phyloP scores from a whole-genome alignment of 2,329 filamentous ascomycete species.

The Paramyrothecium sp. region DNA sequence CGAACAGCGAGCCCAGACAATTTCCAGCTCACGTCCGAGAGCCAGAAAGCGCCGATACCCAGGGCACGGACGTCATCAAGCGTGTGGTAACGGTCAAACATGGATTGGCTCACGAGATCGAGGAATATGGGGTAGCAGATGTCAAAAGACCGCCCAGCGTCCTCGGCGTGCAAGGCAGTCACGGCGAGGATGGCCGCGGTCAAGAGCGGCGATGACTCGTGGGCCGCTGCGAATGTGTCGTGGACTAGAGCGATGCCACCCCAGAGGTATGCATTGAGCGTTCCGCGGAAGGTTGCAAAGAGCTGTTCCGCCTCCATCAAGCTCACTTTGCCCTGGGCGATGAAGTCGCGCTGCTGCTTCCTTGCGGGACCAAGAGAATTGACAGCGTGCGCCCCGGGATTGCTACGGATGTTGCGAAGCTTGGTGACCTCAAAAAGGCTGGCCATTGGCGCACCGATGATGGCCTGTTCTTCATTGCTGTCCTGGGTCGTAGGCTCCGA shows the following conservation, averaged over 20 bases:
- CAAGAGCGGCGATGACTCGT: slow-evolving; percentile 25
- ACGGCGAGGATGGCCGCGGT: slow-evolving; percentile 29
- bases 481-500: slow-evolving; percentile 18
- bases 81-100: slow-evolving; percentile 52
- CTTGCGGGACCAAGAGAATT: slow-evolving; percentile 3
- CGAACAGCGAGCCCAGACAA: slow-evolving; percentile 58
- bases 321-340: slow-evolving; percentile 22
- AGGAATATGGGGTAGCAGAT: slow-evolving; percentile 58
- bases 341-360: slow-evolving; percentile 23
- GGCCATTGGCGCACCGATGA: slow-evolving; percentile 28
- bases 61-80: slow-evolving; percentile 59
- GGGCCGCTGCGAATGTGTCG: slow-evolving; percentile 21
- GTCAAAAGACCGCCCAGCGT: slow-evolving; percentile 46
- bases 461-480: slow-evolving; percentile 18
- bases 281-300: slow-evolving; percentile 23
- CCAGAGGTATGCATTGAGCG: slow-evolving; percentile 30
- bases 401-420: slow-evolving; percentile 29
- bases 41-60: slow-evolving; percentile 64
- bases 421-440: slow-evolving; percentile 30
- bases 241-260: slow-evolving; percentile 28
- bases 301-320: slow-evolving; percentile 23
- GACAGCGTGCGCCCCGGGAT: slow-evolving; percentile 16
- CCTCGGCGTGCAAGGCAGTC: slow-evolving; percentile 26
- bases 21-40: slow-evolving; percentile 56
- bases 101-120: slow-evolving; percentile 53